Evolutionary conservation across 1,139 yeast species (phyloP), one percentile per base, ranked within the genome.

Genomic region (Trichomonascaceae sp.): DNA sequence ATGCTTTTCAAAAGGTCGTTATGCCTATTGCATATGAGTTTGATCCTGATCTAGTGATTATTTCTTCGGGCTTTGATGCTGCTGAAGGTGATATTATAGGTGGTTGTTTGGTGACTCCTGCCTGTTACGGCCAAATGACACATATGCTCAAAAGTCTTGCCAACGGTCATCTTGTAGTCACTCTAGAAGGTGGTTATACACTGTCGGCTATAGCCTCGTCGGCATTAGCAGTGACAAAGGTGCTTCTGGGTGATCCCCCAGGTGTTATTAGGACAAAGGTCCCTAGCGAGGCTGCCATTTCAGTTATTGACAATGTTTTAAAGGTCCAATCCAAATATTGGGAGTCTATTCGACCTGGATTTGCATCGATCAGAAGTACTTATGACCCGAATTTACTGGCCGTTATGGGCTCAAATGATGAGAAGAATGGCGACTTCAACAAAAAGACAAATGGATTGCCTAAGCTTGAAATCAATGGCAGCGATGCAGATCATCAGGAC

Each of bases 21-120:
- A 79, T 95, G 79, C 99, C 99, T 0, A 82, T 90, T 48, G 87
- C 95, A 50, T 74, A 83, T 55, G 99, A 95, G 66, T 95, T 85
- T 64, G 85, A 85, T 64, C 98, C 99, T 0, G 99, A 95, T 71
- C 76, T 95, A 61, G 90, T 90, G 6, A 88, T 95, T 43, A 85
- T 95, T 38, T 88, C 96, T 45, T 85, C 98, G 0, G 99, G 99
- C 0, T 93, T 93, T 66, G 99, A 93, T 73, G 99, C 99, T 22
- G 99, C 99, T 0, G 96, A 88, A 63, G 99, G 98, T 53, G 99
- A 95, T 71, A 85, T 89, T 55, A 88, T 95, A 61, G 99, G 99
- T n/a, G 96, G 95, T 44, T 93, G 97, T 69, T 95, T 88, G 68
- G 96, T 95, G 3, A 81, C 96, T 0, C 99, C 99, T 1, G 86